These are phyloP conservation scores for Mycocalia duriaeana DNA, from an alignment of 1,284 basidiomycete species.

Conservation along the genomic window DNA sequence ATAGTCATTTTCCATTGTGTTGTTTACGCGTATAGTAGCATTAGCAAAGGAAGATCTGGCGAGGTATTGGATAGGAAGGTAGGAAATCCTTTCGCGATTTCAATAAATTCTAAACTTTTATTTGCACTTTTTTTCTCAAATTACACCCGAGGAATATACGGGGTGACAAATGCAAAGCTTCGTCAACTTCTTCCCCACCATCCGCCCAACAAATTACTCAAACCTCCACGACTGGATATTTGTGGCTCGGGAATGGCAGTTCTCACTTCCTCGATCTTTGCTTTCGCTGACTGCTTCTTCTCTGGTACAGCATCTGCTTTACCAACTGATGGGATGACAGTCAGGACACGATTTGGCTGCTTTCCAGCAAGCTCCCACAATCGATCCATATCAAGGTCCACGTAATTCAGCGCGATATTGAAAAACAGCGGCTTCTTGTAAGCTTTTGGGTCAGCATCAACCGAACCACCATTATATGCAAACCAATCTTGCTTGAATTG, in stretches of 20 bases:
- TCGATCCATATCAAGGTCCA: constrained; percentile 77
- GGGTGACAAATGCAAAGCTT: too few relatives aligned
- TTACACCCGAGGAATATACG: too few relatives aligned
- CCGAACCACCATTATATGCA: constrained; percentile 62
- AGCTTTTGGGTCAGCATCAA: constrained; percentile 36
- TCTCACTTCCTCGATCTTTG: constrained; percentile 25
- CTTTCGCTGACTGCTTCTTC: constrained; percentile 22
- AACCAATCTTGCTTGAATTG: constrained; percentile 79
- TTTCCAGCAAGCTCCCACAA: constrained; percentile 70
- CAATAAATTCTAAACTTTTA: too few relatives aligned
- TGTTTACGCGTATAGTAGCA: too few relatives aligned
- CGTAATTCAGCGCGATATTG: constrained; percentile 91
- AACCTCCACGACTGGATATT: constrained; percentile 27
- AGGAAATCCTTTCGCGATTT: too few relatives aligned
- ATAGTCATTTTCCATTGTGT: too few relatives aligned
- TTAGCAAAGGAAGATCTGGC: too few relatives aligned
- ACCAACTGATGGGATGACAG: constrained; percentile 3
- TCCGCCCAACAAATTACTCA: constrained; percentile 38
- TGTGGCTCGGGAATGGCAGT: constrained; percentile 27
- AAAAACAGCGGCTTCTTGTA: constrained; percentile 86
- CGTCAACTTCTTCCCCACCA: constrained; percentile 43
- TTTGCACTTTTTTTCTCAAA: too few relatives aligned
- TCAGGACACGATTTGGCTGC: constrained; percentile 18
- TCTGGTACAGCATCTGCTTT: constrained; percentile 10
- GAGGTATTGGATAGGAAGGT: too few relatives aligned